Evolutionary conservation across 2,329 filamentous ascomycete species (phyloP).

Genomic region (Aspergillus jensenii): DNA sequence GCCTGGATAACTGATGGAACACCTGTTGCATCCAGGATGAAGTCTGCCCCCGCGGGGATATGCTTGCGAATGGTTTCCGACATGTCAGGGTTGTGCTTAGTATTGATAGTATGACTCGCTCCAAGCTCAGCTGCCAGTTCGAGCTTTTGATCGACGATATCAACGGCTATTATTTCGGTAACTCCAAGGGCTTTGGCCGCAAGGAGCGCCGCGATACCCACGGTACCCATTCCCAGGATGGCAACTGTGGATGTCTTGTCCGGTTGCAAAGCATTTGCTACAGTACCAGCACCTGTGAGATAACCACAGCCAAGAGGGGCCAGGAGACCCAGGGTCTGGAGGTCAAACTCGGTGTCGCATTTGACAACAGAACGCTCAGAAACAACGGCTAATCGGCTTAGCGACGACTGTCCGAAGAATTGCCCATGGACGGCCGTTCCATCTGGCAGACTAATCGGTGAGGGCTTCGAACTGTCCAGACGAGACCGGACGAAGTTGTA

Average conservation of each 20-base stretch:
- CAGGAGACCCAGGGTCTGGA: slow-evolving; percentile 22
- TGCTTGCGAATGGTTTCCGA: not conserved
- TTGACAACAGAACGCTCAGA: slow-evolving; percentile 31
- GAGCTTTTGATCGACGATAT: slow-evolving; percentile 51
- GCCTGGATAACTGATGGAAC: not conserved
- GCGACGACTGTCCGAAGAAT: slow-evolving; percentile 38
- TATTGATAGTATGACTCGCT: slow-evolving; percentile 28
- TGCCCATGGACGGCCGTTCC: slow-evolving; percentile 24
- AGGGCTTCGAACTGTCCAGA: slow-evolving; percentile 15
- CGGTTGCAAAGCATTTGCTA: slow-evolving; percentile 29
- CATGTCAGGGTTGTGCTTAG: not conserved
- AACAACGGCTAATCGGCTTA: slow-evolving; percentile 33
- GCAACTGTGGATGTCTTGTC: slow-evolving; percentile 20
- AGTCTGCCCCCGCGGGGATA: not conserved
- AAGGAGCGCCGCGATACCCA: slow-evolving; percentile 55
- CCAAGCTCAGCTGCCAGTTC: slow-evolving; percentile 50
- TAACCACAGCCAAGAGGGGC: slow-evolving; percentile 34
- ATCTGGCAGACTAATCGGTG: slow-evolving; percentile 20
- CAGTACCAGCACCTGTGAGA: slow-evolving; percentile 34
- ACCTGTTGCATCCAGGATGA: slow-evolving; percentile 6
- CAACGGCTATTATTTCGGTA: slow-evolving; percentile 50
- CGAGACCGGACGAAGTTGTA: slow-evolving; percentile 28
- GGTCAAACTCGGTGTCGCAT: slow-evolving; percentile 6
- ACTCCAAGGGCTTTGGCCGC: slow-evolving; percentile 52
- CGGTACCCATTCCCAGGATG: slow-evolving; percentile 38